Evolutionary conservation across 2,329 filamentous ascomycete genomes (phyloP).

Genomic region (Podosphaera fusca): DNA sequence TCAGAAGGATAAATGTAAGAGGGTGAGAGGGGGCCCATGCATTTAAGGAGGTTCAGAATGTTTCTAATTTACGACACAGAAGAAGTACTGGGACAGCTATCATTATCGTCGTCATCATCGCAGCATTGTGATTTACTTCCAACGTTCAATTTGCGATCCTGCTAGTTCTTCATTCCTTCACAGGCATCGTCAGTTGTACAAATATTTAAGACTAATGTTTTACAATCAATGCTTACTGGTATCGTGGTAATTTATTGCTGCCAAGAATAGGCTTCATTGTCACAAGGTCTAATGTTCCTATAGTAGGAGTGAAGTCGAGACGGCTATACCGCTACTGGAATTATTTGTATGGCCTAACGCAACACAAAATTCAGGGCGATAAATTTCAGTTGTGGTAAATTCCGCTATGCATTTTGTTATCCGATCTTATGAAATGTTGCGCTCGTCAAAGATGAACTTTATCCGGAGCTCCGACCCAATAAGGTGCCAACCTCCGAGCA

Average conservation of each 20-base stretch:
- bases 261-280: no score
- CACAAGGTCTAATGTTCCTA: no score
- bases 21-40: not conserved
- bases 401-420: not conserved
- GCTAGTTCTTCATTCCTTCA: no score
- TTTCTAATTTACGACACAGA: not conserved
- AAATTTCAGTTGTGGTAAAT: not conserved
- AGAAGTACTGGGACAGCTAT: not conserved
- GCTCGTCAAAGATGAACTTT: not conserved
- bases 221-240: no score
- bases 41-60: not conserved
- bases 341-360: not conserved
- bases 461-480: not conserved
- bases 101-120: not conserved
- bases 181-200: no score
- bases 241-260: no score
- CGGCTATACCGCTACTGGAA: no score
- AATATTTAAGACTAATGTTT: no score
- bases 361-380: not conserved
- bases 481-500: not conserved
- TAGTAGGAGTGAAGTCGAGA: no score
- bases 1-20: not conserved
- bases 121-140: not conserved
- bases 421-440: no score
- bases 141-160: not conserved